Conservation (phyloP, 148 eudicot species). For the Rhododendron griersonianum region DNA sequence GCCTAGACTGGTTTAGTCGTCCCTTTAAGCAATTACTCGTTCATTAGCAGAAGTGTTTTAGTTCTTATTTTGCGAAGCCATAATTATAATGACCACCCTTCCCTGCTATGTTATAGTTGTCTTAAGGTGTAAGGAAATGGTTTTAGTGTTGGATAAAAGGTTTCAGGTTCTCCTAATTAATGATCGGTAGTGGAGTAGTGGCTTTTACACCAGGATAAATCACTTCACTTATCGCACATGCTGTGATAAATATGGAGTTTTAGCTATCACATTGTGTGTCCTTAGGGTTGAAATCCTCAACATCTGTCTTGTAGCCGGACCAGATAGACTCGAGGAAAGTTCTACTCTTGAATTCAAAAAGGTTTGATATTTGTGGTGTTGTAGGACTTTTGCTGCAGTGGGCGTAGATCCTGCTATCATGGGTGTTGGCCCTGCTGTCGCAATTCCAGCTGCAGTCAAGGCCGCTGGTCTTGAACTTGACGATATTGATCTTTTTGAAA, state of each 20-base stretch:
- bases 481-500: slow-evolving; percentile 86
- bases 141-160: background rate
- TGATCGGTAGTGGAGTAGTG: background rate
- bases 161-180: background rate
- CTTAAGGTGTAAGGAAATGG: background rate
- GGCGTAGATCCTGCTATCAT: slow-evolving; percentile 91
- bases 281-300: background rate
- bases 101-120: background rate
- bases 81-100: background rate
- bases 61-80: background rate
- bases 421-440: slow-evolving; percentile 94
- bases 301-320: background rate
- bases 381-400: slow-evolving; percentile 85
- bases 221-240: background rate
- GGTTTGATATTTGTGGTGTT: background rate
- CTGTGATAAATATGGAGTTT: background rate
- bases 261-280: background rate
- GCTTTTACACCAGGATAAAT: background rate
- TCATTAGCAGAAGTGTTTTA: background rate
- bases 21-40: background rate
- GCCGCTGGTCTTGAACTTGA: slow-evolving; percentile 88
- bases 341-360: background rate
- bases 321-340: background rate
- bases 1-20: background rate
- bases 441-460: slow-evolving; percentile 91